Evolutionary conservation across 495 filamentous ascomycete genomes (phyloP).

Genomic region (Tetracladium setigerum): DNA sequence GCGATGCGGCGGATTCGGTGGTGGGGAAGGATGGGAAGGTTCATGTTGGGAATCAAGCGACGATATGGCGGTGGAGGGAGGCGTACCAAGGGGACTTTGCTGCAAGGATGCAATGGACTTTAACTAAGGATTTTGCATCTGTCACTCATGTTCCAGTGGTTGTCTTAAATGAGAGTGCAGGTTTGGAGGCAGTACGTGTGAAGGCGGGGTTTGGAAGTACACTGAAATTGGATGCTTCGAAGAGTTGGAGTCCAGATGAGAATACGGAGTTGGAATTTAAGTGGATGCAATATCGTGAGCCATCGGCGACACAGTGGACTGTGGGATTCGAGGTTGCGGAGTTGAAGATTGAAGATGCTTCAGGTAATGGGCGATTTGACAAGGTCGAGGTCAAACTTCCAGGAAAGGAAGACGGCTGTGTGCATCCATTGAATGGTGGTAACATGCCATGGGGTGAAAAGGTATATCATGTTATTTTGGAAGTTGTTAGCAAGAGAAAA

Average conservation of each 20-base stretch:
- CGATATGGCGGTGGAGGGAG: conserved; percentile 42
- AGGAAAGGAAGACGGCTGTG: conserved; percentile 26
- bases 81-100: conserved; percentile 44
- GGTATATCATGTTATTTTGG: conserved; percentile 31
- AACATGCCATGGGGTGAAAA: conserved; percentile 22
- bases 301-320: conserved; percentile 33
- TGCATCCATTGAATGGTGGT: conserved; percentile 24
- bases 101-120: conserved; percentile 41
- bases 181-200: conserved; percentile 25
- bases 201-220: conserved; percentile 27
- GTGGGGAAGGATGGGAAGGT: conserved; percentile 29
- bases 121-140: conserved; percentile 20
- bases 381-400: conserved; percentile 30
- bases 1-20: conserved; percentile 34
- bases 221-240: conserved; percentile 32
- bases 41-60: conserved; percentile 36
- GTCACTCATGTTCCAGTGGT: conserved; percentile 38
- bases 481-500: conserved; percentile 31
- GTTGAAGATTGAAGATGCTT: conserved; percentile 25
- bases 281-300: conserved; percentile 41
- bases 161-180: conserved; percentile 29
- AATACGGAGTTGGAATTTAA: conserved; percentile 30
- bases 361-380: conserved; percentile 11
- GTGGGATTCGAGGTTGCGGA: conserved; percentile 30
- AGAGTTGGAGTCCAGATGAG: conserved; percentile 35